Evolutionary conservation across 2,329 filamentous ascomycete genomes (phyloP).

Genomic region (Aspergillus arachidicola): DNA sequence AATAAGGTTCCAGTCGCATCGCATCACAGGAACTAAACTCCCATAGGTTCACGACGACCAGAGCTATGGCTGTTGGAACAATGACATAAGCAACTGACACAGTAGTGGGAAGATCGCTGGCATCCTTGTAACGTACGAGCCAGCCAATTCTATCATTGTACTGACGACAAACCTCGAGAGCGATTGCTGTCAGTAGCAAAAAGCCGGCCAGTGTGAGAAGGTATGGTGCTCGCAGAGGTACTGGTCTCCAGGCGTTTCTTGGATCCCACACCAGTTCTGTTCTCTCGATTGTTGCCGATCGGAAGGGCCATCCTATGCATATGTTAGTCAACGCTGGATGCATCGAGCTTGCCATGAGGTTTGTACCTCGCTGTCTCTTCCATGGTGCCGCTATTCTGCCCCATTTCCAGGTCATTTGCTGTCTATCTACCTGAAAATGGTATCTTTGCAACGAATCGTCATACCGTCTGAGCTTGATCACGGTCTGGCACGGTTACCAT

Average conservation of each 20-base stretch:
- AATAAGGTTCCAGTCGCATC: conserved; percentile 24
- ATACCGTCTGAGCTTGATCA: background rate
- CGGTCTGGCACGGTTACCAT: background rate
- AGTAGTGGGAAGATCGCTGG: background rate
- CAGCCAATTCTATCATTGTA: conserved; percentile 11
- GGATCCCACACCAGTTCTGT: background rate
- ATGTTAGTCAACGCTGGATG: background rate
- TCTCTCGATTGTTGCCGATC: background rate
- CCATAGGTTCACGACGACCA: conserved; percentile 20
- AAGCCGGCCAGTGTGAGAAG: conserved; percentile 14
- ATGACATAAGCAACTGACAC: conserved; percentile 16
- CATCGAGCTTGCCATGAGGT: background rate
- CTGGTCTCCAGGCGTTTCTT: conserved; percentile 3
- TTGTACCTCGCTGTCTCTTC: background rate
- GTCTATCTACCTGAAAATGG: background rate
- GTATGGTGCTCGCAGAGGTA: conserved; percentile 14
- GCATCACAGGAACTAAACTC: conserved; percentile 22
- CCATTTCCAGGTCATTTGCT: background rate
- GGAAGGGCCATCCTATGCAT: background rate
- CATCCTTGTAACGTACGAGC: background rate
- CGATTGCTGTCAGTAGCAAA: conserved; percentile 14
- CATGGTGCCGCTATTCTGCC: background rate
- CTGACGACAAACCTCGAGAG: conserved; percentile 18
- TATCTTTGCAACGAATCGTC: background rate
- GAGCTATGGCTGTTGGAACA: conserved; percentile 19